Conservation (phyloP, 441 rosid genomes). For the Manihot esculenta region DNA sequence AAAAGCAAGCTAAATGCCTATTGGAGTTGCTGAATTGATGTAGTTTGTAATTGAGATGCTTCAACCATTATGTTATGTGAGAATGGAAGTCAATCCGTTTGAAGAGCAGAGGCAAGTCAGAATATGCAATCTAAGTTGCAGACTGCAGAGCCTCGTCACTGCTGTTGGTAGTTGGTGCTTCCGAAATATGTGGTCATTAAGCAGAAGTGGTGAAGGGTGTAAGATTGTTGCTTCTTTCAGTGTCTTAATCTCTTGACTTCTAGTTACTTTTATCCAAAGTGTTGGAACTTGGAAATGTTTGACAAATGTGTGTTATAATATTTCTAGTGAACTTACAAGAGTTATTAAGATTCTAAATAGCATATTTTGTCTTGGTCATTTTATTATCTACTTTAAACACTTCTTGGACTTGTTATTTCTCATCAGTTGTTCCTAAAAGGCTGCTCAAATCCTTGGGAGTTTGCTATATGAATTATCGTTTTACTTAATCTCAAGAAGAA, state of each 20-base stretch:
- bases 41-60: slow-evolving; percentile 31
- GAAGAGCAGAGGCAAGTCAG: slow-evolving; percentile 36
- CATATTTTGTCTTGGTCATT: not conserved
- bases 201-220: slow-evolving; percentile 58
- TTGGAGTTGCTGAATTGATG: slow-evolving; percentile 17
- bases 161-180: slow-evolving; percentile 44
- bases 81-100: slow-evolving; percentile 21
- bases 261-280: slow-evolving; percentile 4
- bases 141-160: slow-evolving; percentile 42
- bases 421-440: too few species aligned
- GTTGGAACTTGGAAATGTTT: slow-evolving; percentile 10
- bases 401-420: not conserved
- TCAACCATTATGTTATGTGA: slow-evolving; percentile 25
- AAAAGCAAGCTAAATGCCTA: slow-evolving; percentile 14
- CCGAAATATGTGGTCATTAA: slow-evolving; percentile 34
- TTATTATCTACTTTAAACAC: not conserved
- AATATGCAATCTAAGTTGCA: slow-evolving; percentile 33
- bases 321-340: not conserved
- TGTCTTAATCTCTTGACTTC: slow-evolving; percentile 24
- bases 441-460: not conserved
- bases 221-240: slow-evolving; percentile 34
- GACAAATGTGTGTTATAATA: not conserved
- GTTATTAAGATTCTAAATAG: not conserved
- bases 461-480: not conserved
- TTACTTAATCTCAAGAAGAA: not conserved